phyloP scores from a whole-genome alignment of 2,329 filamentous ascomycete genomes.

The Colletotrichum sp. region DNA sequence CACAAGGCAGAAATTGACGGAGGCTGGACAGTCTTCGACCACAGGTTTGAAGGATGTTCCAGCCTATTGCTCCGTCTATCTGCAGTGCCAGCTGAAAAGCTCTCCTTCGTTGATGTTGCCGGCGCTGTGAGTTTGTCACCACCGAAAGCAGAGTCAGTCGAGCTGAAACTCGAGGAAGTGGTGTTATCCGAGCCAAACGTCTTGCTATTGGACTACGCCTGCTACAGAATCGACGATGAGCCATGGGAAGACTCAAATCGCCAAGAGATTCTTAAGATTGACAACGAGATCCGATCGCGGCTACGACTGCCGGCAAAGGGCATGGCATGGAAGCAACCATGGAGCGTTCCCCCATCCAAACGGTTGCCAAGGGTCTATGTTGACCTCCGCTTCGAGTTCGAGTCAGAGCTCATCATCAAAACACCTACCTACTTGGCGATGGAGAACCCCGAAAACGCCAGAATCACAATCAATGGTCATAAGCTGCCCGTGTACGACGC shows the following conservation, averaged over 20 bases:
- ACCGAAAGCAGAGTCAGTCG: not conserved
- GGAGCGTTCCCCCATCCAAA: slow-evolving; percentile 25
- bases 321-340: slow-evolving; percentile 30
- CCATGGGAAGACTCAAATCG: slow-evolving; percentile 22
- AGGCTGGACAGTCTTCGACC: slow-evolving; percentile 28
- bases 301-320: slow-evolving; percentile 30
- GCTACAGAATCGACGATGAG: slow-evolving; percentile 26
- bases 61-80: slow-evolving; percentile 29
- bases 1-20: not conserved
- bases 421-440: slow-evolving; percentile 25
- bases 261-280: slow-evolving; percentile 31
- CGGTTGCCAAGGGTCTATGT: slow-evolving; percentile 24
- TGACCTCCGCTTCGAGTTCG: slow-evolving; percentile 28
- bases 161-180: slow-evolving; percentile 6
- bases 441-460: slow-evolving; percentile 26
- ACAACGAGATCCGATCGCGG: slow-evolving; percentile 30
- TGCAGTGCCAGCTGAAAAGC: not conserved
- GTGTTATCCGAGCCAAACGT: slow-evolving; percentile 33
- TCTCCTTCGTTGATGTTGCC: not conserved
- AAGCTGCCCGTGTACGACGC: not conserved
- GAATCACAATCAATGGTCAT: slow-evolving; percentile 25
- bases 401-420: slow-evolving; percentile 22
- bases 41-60: slow-evolving; percentile 32
- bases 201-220: slow-evolving; percentile 32
- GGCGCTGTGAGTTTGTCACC: not conserved